Base-by-base conservation (phyloP, 257 asterid species). In the Anisodus acutangulus region DNA sequence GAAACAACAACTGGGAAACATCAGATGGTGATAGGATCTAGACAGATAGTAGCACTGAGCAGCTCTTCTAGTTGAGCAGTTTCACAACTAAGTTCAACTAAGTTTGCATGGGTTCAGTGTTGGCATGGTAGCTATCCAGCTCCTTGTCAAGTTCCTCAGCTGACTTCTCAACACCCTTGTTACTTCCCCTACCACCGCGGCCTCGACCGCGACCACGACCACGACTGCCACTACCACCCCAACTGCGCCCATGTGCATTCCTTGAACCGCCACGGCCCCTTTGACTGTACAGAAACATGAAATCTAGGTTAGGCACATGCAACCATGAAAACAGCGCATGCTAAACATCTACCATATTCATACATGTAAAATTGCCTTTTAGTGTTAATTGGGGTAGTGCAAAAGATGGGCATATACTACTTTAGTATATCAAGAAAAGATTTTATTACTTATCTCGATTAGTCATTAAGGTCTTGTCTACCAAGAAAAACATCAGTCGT, bases 61-160 rank as follows among this genome's bases (percentile, higher is more conserved):
- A 10, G 43, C 37, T 19, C 81, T 26, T 12, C 63, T 51, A 12
- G 47, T 76, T 49, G 26, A 9, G 64, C 39, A 69, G 22, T 8
- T 45, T 0, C 4, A 31, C 58, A 58, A 79, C 78, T 66, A 8
- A 47, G 59, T 45, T 31, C 35, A 60, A 0, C 87, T 31, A 94
- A 81, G 88, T 62, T 78, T 92, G 92, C 97, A 93, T 94, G 2
- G 96, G 92, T 8, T 93, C 97, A 1, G 97, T 90, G 3, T 93
- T 98, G 80, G 97, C 90, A 19, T 96, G 99, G 81, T 96, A 93
- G 82, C 79, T 91, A 31, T 96, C 98, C 57, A 96, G 90, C 87
- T 96, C 99, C 88, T 92, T 96, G 92, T 96, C 98, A 39, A 94
- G 98, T 10, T 96, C 92, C 83, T 92, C 98, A 39, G 95, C 99